A percentile compares a stretch with the other conserved stretches of the same genome.
phyloP scores from a whole-genome alignment of 352 stramenopile species.

The Globisporangium recalcitrans region DNA sequence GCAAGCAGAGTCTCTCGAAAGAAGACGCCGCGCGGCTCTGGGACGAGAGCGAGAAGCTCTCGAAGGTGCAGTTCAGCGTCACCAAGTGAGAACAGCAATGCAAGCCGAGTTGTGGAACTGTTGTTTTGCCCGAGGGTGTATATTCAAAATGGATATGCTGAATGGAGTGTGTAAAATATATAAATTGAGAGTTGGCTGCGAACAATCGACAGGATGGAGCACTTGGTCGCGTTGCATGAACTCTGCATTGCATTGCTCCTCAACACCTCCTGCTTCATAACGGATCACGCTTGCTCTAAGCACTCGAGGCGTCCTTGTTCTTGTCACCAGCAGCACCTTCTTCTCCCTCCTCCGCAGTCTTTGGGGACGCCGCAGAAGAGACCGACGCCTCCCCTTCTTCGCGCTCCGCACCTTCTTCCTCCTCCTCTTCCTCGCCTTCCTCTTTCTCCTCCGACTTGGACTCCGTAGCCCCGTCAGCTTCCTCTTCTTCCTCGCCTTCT shows the following conservation, averaged over 20 bases:
- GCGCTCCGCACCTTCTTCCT: not conserved
- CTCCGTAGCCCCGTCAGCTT: constrained; percentile 3
- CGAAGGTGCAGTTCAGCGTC: constrained; percentile 22
- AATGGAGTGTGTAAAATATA: constrained; percentile 10
- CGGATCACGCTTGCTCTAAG: not conserved
- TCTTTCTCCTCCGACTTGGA: constrained; percentile 19
- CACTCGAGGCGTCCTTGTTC: not conserved
- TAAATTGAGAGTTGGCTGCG: not conserved
- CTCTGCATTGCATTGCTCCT: not conserved
- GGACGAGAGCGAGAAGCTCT: constrained; percentile 28
- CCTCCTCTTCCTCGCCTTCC: constrained; percentile 18
- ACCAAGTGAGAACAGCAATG: not conserved
- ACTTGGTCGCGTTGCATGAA: too few relatives aligned
- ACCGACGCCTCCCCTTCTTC: not conserved
- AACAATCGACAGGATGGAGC: too few relatives aligned
- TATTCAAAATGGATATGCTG: not conserved
- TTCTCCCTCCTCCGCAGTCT: not conserved
- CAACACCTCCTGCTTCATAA: not conserved
- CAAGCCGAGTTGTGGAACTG: too few relatives aligned
- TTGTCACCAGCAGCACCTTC: not conserved
- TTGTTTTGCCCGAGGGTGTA: not conserved
- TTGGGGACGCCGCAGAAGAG: not conserved
- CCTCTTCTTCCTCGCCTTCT: constrained; percentile 9
- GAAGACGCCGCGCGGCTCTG: constrained; percentile 28
- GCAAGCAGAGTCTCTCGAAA: constrained; percentile 37